A percentile compares a stretch with the other conserved stretches of the same genome.
Conservation (phyloP, 179 eudicot genomes). For the Patellifolia procumbens region DNA sequence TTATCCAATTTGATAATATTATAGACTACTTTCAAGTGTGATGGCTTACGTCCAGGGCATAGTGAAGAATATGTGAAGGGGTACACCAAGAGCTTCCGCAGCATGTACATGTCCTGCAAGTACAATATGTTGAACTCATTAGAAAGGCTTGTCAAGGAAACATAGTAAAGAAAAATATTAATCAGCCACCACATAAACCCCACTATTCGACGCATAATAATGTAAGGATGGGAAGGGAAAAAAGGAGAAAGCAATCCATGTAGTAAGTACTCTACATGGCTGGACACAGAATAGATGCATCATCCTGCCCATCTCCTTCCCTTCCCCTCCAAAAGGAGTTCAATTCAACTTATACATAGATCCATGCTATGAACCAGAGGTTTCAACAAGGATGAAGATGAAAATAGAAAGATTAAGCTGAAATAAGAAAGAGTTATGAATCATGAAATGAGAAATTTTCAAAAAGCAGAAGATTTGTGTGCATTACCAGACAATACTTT, state of each 20-base stretch:
- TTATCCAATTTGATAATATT: neutral
- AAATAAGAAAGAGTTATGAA: too few relatives aligned
- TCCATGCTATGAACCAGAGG: too few relatives aligned
- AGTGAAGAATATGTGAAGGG: constrained; percentile 82
- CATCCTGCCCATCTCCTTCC: neutral
- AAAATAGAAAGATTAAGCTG: too few relatives aligned
- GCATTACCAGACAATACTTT: too few relatives aligned
- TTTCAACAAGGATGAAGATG: too few relatives aligned
- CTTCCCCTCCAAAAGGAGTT: too few relatives aligned
- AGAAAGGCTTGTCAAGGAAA: neutral
- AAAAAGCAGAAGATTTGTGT: too few relatives aligned
- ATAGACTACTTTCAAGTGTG: neutral
- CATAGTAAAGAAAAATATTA: neutral
- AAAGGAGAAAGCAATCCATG: neutral
- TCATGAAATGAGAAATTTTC: too few relatives aligned
- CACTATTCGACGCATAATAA: neutral
- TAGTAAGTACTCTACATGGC: neutral
- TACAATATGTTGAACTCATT: constrained; percentile 14
- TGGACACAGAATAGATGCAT: neutral
- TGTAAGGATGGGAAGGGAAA: neutral
- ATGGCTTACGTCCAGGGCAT: constrained; percentile 83
- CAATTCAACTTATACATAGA: too few relatives aligned
- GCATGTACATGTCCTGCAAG: constrained; percentile 73
- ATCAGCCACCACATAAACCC: neutral
- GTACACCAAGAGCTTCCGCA: constrained; percentile 84